Evolutionary conservation across 305 asterid species (phyloP).

Genomic region (Solanum hybrid): DNA sequence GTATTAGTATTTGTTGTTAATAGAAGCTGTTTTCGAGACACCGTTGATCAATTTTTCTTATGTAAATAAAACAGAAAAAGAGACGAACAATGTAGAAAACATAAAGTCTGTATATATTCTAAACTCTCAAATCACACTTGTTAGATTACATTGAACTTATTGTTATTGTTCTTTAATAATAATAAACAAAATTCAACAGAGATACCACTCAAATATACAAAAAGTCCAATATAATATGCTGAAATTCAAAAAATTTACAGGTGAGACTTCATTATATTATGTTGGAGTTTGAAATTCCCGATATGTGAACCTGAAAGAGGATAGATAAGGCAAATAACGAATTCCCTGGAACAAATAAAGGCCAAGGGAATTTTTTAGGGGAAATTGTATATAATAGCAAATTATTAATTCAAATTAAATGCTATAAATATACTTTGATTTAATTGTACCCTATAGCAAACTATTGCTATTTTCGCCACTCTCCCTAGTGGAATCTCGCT

Average conservation of each 20-base stretch:
- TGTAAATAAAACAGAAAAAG: background rate
- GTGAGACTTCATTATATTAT: background rate
- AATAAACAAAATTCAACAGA: background rate
- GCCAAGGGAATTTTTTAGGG: background rate
- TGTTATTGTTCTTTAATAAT: background rate
- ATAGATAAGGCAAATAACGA: background rate
- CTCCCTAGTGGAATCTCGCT: too few species aligned
- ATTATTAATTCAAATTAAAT: too few species aligned
- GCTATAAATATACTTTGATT: too few species aligned
- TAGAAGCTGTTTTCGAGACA: too few species aligned
- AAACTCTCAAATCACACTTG: background rate
- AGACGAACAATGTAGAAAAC: too few species aligned
- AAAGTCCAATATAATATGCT: background rate
- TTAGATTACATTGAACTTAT: background rate
- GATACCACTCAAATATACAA: background rate
- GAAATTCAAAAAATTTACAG: background rate
- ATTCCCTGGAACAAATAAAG: background rate
- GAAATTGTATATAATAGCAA: too few species aligned
- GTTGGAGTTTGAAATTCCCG: background rate
- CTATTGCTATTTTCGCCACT: too few species aligned
- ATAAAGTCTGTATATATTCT: background rate
- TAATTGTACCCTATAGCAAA: too few species aligned
- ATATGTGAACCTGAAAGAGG: background rate
- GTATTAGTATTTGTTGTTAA: background rate
- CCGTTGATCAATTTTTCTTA: background rate